Conservation (phyloP, 2,329 filamentous ascomycete genomes). For the Neonectria punicea region DNA sequence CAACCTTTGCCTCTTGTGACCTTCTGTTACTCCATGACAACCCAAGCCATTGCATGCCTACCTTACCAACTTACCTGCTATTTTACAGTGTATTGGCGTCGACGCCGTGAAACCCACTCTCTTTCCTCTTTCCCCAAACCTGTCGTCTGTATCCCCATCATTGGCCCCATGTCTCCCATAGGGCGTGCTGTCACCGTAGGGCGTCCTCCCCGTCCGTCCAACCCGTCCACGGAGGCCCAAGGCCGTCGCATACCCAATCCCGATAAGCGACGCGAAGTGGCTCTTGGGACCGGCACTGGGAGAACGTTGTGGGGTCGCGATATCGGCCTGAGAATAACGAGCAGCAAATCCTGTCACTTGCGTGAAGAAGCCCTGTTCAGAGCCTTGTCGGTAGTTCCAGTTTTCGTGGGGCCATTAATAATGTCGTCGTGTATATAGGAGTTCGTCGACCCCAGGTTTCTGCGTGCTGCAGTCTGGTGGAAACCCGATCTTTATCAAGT, state of each 20-base stretch:
- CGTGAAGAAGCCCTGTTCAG: not conserved
- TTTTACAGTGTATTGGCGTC: not conserved
- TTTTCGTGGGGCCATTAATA: constrained; percentile 12
- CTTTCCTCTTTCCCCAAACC: not conserved
- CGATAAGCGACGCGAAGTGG: constrained; percentile 8
- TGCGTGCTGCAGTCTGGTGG: not conserved
- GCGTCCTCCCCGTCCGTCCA: constrained; percentile 7
- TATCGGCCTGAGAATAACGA: constrained; percentile 16
- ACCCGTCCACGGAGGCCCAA: constrained; percentile 14
- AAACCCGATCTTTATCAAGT: not conserved
- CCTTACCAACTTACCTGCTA: not conserved
- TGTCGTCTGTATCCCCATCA: not conserved
- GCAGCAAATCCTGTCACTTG: constrained; percentile 3
- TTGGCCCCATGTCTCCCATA: constrained; percentile 5
- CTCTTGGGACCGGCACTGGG: not conserved
- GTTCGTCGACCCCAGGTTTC: constrained; percentile 12
- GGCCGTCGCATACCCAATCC: not conserved
- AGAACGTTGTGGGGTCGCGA: constrained; percentile 20
- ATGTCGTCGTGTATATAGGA: constrained; percentile 32
- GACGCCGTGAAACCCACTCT: constrained; percentile 4
- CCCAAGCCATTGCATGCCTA: not conserved
- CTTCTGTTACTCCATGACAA: constrained; percentile 6
- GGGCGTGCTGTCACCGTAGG: constrained; percentile 5
- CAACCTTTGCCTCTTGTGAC: constrained; percentile 6
- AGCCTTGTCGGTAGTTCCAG: not conserved